Evolutionary conservation across 75 land plant genomes (phyloP), one percentile per base, ranked within the genome.

Genomic region (Ceratopteris richardii): DNA sequence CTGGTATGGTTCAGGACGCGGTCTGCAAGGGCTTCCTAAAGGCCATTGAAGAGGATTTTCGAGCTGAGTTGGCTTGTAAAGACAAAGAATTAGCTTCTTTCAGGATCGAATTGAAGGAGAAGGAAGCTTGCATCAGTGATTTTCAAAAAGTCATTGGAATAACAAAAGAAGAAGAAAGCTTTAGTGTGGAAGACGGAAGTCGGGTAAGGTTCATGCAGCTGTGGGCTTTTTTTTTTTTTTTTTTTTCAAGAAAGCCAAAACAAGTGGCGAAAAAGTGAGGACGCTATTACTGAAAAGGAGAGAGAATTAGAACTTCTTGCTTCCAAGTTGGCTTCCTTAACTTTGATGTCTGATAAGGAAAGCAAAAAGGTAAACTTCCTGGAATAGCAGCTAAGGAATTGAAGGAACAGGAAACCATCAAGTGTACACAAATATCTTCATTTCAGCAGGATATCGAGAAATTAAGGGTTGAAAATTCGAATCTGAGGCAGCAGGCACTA

Each of bases 251-350:
- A 48, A 48, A 48, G 51, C 51, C 11, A 48, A 21, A 48, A 48
- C 21, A 48, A 48, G 20, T 48, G 51, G 51, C 11, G 20, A 4
- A 6, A 48, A 48, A 48, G 51, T 21, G 51, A 48, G 51, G 51
- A 10, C 20, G 18, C 7, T 48, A 4, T 48, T 18, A 18, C 4
- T 14, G 20, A 13, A 18, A 48, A 18, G 51, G 51, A 48, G 20
- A 48, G 20, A 21, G 51, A 48, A 9, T 18, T 48, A 18, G 51
- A 9, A 18, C 9, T n/a, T n/a, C n/a, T n/a, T n/a, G n/a, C n/a
- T n/a, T n/a, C n/a, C n/a, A n/a, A n/a, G n/a, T n/a, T n/a, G 51
- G 51, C 20, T 10, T 6, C 14, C 11, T 17, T 48, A 21, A 21
- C 51, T 48, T 48, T 21, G 4, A 9, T 48, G 9, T 21, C 20